Evolutionary conservation across 1,284 basidiomycete species (phyloP), one percentile per base, ranked within the genome.

Genomic region (Vanrija humicola): DNA sequence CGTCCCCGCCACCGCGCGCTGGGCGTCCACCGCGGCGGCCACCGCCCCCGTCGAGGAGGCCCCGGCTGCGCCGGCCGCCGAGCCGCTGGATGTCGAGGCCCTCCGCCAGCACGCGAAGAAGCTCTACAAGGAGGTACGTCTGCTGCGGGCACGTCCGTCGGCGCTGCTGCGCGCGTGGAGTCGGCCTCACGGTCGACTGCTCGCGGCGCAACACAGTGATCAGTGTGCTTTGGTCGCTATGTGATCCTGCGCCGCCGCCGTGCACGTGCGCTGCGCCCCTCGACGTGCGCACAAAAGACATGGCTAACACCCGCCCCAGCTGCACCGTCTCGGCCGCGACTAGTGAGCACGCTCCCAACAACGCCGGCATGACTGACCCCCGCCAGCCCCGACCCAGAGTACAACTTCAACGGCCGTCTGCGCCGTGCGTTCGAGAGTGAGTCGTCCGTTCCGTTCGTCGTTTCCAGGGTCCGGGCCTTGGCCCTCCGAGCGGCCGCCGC

Each of bases 121-220:
- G 62, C 66, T 76, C 19, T 77, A 77, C 63, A 77, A 77, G 60
- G 76, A 77, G 64, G 75, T 74, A 44, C 56, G 70, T 52, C 21
- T 9, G 26, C 9, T 9, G 12, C 9, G 34, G 34, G 9, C 34
- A 34, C 34, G 34, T 34, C 14, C 34, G 34, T 34, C 9, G 34
- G 28, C 6, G n/a, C 10, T 6, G 28, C 10, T 28, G 28, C 7
- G 28, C 28, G 10, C 7, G 28, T 28, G 6, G 28, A 8, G 28
- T 28, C 28, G 28, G 28, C 28, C 28, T 7, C 28, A 6, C 28
- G 28, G 28, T 10, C 28, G 28, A 28, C 7, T 6, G 28, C 28
- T 7, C 28, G 28, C 28, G 7, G 28, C 28, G 28, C 28, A 7
- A 28, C 28, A 28, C 6, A 8, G 28, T 28, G 28, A 28, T 28